These are phyloP conservation scores for Emericellopsis terricola DNA, from an alignment of 495 filamentous ascomycete genomes.

Conservation along the genomic window DNA sequence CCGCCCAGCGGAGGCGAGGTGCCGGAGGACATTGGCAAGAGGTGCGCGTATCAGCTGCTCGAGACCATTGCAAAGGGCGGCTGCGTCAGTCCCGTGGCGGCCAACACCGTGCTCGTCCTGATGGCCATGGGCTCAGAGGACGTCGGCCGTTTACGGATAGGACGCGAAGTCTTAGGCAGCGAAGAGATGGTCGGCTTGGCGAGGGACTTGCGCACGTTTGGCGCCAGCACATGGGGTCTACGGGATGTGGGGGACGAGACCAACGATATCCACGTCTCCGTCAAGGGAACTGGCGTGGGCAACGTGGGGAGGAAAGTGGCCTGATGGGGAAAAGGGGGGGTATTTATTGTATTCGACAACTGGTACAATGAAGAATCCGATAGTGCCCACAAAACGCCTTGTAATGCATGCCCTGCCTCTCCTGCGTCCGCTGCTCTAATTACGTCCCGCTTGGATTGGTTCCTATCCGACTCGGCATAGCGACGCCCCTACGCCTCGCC, in stretches of 20 bases:
- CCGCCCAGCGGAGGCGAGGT: slow-evolving; percentile 64
- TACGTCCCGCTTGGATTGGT: not conserved
- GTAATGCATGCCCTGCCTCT: too few relatives aligned
- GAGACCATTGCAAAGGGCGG: slow-evolving; percentile 70
- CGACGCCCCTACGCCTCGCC: slow-evolving; percentile 10
- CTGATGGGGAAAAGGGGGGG: slow-evolving; percentile 25
- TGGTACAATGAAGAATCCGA: too few relatives aligned
- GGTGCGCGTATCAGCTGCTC: slow-evolving; percentile 76
- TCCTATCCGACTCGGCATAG: slow-evolving; percentile 2
- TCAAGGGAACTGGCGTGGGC: slow-evolving; percentile 86
- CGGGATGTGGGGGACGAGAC: slow-evolving; percentile 52
- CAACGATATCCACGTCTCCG: slow-evolving; percentile 65
- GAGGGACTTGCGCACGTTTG: slow-evolving; percentile 70
- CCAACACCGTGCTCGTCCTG: slow-evolving; percentile 54
- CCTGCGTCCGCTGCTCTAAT: too few relatives aligned
- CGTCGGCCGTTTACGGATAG: slow-evolving; percentile 35
- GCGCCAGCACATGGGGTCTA: slow-evolving; percentile 73
- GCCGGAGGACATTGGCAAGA: slow-evolving; percentile 77
- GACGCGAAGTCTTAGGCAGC: slow-evolving; percentile 60
- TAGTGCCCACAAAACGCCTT: too few relatives aligned
- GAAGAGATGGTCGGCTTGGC: slow-evolving; percentile 64
- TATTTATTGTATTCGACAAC: not conserved
- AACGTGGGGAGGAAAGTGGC: slow-evolving; percentile 91
- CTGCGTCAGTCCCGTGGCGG: slow-evolving; percentile 52
- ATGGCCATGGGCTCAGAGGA: slow-evolving; percentile 89